phyloP scores from a whole-genome alignment of 306 rosid species.

The Lupinus albus region DNA sequence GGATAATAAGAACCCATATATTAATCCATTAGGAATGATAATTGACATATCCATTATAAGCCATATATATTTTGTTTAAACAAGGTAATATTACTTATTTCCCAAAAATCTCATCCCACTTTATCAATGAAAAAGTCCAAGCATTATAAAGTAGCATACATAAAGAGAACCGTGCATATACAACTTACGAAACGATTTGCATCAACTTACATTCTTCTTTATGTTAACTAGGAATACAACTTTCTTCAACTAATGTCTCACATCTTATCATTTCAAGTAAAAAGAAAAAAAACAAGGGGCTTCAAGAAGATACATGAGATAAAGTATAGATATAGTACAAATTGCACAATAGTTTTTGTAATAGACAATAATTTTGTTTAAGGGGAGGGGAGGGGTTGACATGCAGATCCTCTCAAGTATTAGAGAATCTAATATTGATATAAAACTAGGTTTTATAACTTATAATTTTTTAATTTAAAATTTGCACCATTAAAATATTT shows the following conservation, averaged over 20 bases:
- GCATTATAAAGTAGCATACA: not conserved
- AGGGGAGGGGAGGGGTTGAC: no score
- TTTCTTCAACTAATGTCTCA: conserved; percentile 18
- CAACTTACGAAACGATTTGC: conserved; percentile 11
- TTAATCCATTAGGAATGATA: no score
- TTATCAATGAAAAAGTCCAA: not conserved
- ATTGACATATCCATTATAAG: no score
- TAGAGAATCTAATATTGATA: no score
- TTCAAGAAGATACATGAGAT: not conserved
- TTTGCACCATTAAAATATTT: no score
- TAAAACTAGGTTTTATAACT: no score
- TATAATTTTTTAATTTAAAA: no score
- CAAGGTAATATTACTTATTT: no score
- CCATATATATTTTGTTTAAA: no score
- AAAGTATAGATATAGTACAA: not conserved
- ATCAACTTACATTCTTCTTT: conserved; percentile 2
- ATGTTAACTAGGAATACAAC: not conserved
- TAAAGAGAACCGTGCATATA: not conserved
- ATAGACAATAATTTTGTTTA: no score
- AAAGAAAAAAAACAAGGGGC: not conserved
- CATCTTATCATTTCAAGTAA: conserved; percentile 12
- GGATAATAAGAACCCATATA: no score
- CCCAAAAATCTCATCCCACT: not conserved
- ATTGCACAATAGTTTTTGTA: not conserved
- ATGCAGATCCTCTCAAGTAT: no score